Conservation (phyloP, 805 yeast genomes). For the Hanseniaspora lindneri region DNA sequence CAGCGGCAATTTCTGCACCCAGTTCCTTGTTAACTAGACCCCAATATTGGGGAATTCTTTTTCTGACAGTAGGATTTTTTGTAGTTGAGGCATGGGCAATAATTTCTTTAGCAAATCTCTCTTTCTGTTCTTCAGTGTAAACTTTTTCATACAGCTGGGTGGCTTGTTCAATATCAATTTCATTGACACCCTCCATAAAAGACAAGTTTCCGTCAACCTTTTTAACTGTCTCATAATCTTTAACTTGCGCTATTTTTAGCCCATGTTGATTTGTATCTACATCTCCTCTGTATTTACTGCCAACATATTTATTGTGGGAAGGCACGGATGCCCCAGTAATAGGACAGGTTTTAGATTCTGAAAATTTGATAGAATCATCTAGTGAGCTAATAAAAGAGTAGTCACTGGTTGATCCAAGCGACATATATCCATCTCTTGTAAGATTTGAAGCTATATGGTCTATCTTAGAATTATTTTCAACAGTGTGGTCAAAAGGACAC, state of each 20-base stretch:
- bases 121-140: slow-evolving; percentile 27
- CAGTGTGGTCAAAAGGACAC: slow-evolving; percentile 36
- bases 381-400: slow-evolving; percentile 43
- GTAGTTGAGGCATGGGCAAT: slow-evolving; percentile 33
- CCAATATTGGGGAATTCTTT: slow-evolving; percentile 33
- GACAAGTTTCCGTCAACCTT: slow-evolving; percentile 28
- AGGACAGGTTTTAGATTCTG: slow-evolving; percentile 21
- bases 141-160: slow-evolving; percentile 35
- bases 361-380: slow-evolving; percentile 24
- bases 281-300: slow-evolving; percentile 11
- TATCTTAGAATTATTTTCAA: slow-evolving; percentile 18
- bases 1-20: slow-evolving; percentile 34
- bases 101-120: slow-evolving; percentile 31
- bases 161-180: slow-evolving; percentile 39
- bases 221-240: slow-evolving; percentile 26
- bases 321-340: slow-evolving; percentile 21
- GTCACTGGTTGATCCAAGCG: slow-evolving; percentile 35
- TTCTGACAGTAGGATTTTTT: slow-evolving; percentile 27
- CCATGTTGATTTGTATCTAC: slow-evolving; percentile 20
- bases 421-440: slow-evolving; percentile 54
- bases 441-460: slow-evolving; percentile 33
- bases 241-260: slow-evolving; percentile 23
- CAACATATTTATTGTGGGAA: slow-evolving; percentile 28
- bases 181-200: slow-evolving; percentile 33
- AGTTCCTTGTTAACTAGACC: slow-evolving; percentile 34